A percentile compares a stretch with the other conserved stretches of the same genome.
phyloP scores from a whole-genome alignment of 164 flowering plant species.

The Vitis riparia region DNA sequence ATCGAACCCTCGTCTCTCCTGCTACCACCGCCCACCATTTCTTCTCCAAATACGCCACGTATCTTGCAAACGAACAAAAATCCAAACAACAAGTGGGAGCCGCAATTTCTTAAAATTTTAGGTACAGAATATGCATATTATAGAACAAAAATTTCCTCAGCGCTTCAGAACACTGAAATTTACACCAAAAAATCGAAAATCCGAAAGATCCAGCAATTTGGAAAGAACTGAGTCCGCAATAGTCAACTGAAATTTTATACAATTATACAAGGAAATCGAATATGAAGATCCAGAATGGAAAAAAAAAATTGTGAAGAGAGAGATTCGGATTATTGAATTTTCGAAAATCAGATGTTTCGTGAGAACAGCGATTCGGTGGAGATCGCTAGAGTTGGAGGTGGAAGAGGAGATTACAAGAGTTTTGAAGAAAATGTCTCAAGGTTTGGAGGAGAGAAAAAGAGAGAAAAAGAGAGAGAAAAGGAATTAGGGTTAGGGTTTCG shows the following conservation, averaged over 20 bases:
- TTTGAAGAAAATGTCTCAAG: neutral
- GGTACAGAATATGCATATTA: no score
- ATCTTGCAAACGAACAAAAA: neutral
- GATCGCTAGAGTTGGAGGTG: neutral
- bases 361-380: neutral
- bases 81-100: neutral
- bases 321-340: neutral
- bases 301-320: no score
- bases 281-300: no score
- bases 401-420: neutral
- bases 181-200: neutral
- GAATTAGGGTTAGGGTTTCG: neutral
- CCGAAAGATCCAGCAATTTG: no score
- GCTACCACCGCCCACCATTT: constrained; percentile 39
- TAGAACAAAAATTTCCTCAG: no score
- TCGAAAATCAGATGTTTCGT: neutral
- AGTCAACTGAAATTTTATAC: no score
- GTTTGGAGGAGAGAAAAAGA: neutral
- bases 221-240: no score
- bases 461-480: neutral
- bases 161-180: neutral
- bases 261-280: no score
- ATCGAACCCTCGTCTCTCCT: constrained; percentile 44
- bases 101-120: no score
- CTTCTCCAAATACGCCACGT: neutral